These are phyloP conservation scores for Salix brachista DNA, from an alignment of 345 rosid genomes.

Conservation along the genomic window DNA sequence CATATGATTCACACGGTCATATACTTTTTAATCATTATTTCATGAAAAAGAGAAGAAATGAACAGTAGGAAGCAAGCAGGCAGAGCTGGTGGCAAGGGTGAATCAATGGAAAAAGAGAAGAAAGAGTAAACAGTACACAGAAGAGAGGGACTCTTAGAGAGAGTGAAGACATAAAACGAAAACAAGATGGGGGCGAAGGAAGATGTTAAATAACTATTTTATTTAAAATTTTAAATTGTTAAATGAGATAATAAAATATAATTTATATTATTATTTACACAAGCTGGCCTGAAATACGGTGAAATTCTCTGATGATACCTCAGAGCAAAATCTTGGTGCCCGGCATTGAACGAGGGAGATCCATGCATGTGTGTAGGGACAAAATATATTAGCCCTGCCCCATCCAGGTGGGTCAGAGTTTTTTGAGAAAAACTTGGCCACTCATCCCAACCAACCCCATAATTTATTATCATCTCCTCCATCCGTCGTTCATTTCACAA, in stretches of 20 bases:
- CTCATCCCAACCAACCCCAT: background rate
- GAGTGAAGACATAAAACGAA: background rate
- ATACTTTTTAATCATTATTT: background rate
- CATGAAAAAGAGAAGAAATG: background rate
- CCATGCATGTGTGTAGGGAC: background rate
- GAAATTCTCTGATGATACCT: background rate
- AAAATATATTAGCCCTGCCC: background rate
- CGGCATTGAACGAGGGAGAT: conserved; percentile 33
- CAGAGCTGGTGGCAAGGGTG: background rate
- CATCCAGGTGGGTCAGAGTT: conserved; percentile 5
- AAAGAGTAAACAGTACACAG: background rate
- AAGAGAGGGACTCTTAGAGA: background rate
- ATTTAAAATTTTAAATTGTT: no score
- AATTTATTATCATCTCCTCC: background rate
- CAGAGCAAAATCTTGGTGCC: conserved; percentile 4
- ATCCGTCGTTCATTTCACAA: background rate
- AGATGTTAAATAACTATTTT: no score
- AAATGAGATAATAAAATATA: no score
- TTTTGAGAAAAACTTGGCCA: background rate
- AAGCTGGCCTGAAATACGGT: background rate
- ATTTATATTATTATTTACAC: no score
- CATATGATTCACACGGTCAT: background rate
- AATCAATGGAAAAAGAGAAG: background rate
- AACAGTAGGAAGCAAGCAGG: background rate
- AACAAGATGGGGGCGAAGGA: background rate